Evolutionary conservation across 306 rosid species (phyloP).

Genomic region (Dalbergia cochinchinensis): DNA sequence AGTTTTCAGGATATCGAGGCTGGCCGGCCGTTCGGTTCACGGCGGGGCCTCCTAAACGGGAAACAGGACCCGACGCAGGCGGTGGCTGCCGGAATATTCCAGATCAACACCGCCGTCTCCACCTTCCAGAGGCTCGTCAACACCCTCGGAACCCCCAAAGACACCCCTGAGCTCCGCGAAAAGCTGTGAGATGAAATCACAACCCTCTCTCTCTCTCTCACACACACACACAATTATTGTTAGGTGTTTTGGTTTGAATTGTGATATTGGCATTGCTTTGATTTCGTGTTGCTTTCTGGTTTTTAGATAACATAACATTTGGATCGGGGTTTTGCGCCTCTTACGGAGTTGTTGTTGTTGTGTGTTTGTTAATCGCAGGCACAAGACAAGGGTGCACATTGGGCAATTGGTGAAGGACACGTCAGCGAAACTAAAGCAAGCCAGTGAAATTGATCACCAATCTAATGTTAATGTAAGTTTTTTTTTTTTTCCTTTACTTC

Average conservation of each 20-base stretch:
- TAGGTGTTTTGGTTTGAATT: neutral
- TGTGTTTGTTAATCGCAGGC: conserved; percentile 63
- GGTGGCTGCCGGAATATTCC: conserved; percentile 94
- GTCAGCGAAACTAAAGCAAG: conserved; percentile 90
- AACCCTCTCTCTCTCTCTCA: neutral
- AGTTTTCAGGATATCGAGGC: conserved; percentile 94
- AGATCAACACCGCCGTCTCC: conserved; percentile 97
- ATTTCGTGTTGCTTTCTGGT: conserved; percentile 8
- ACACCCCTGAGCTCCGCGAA: conserved; percentile 92
- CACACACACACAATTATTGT: too few species aligned
- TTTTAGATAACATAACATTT: neutral
- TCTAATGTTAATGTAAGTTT: conserved; percentile 64
- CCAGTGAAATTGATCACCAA: conserved; percentile 89
- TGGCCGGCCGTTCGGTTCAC: conserved; percentile 67
- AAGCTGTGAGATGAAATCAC: conserved; percentile 85
- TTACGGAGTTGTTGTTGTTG: neutral
- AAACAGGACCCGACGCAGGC: conserved; percentile 92
- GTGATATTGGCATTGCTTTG: conserved; percentile 7
- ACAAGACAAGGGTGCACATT: conserved; percentile 88
- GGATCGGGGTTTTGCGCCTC: conserved; percentile 29
- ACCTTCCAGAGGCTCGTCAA: conserved; percentile 96
- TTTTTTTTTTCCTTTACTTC: neutral
- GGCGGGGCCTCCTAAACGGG: conserved; percentile 71
- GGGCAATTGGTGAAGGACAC: conserved; percentile 97
- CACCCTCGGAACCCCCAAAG: conserved; percentile 98